Evolutionary conservation across 176 grass and related monocot genomes (phyloP), one percentile per base, ranked within the genome.

Genomic region (Carex littledalei): DNA sequence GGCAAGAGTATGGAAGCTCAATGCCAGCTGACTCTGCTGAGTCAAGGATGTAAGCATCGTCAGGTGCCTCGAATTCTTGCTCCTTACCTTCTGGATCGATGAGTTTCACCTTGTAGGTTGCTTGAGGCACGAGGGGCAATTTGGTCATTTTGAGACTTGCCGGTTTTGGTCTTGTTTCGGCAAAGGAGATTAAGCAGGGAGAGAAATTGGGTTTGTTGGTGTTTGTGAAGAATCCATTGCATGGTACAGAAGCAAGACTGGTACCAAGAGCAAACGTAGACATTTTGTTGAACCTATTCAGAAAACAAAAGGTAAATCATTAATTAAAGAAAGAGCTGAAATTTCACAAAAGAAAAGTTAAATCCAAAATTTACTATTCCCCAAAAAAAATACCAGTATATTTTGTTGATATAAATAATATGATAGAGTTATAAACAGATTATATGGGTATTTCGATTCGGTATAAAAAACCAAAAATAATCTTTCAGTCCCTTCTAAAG

Each of bases 1-100:
- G 89, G 85, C 95, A 98, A 0, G 95, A 98, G 80, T 98, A 98
- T 6, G 95, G 95, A 73, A 98, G 62, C 80, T 98, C 95, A 5
- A 98, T 66, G 1, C 93, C 93, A 0, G 83, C 89, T 0, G 60
- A 75, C 86, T 98, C 95, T 3, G 95, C 93, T 0, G 89, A 82
- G 0, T 98, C 95, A 0, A 98, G 88, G 69, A 98, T 95, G 89
- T 98, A 98, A 17, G 87, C 43, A 76, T 98, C 93, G 12, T 94
- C 95, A 3, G 93, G 88, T 16, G 91, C 93, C 11, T 98, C 93
- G 3, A 98, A 90, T 67, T 88, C 93, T 0, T 89, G 73, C 71
- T 93, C 93, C 3, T 80, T 1, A 8, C 95, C 95, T 0, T 95
- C 95, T 0, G 84, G 89, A 16, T 1, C 11, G 26, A 98, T 80